These are phyloP conservation scores for Taxawa tesnikishii DNA, from an alignment of 2,329 filamentous ascomycete genomes.

Conservation along the genomic window DNA sequence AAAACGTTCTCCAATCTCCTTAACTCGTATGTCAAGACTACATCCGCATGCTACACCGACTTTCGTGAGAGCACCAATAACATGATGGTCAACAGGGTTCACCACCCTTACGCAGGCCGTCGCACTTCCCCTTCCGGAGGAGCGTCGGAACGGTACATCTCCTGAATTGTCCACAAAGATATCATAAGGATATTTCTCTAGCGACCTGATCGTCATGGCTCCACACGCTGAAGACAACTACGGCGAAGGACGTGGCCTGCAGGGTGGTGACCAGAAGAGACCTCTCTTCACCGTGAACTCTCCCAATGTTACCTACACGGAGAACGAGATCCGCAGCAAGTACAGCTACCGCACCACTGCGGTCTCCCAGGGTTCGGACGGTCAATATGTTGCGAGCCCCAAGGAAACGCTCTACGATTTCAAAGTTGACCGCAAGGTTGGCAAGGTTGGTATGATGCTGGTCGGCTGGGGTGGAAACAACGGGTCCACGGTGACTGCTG, in stretches of 20 bases:
- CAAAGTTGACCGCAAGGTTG: slow-evolving; percentile 88
- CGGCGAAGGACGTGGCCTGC: slow-evolving; percentile 41
- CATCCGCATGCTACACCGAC: neutral
- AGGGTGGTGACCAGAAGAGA: neutral
- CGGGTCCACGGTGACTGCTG: slow-evolving; percentile 90
- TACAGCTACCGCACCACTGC: slow-evolving; percentile 94
- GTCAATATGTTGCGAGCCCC: slow-evolving; percentile 72
- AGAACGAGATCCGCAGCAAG: slow-evolving; percentile 77
- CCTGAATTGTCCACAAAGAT: too few relatives aligned
- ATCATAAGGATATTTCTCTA: too few relatives aligned
- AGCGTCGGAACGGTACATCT: slow-evolving; percentile 52
- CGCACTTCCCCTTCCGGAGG: slow-evolving; percentile 80
- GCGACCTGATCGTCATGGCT: slow-evolving; percentile 84
- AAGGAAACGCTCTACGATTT: slow-evolving; percentile 91
- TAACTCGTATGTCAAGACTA: slow-evolving; percentile 62
- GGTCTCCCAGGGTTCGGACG: slow-evolving; percentile 57
- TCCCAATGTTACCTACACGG: slow-evolving; percentile 84
- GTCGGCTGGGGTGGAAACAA: slow-evolving; percentile 96
- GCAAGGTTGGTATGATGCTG: slow-evolving; percentile 92
- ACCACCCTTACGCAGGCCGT: slow-evolving; percentile 95
- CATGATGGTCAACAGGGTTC: slow-evolving; percentile 47
- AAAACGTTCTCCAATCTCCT: slow-evolving; percentile 98
- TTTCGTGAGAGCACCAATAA: too few relatives aligned
- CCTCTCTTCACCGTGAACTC: slow-evolving; percentile 73
- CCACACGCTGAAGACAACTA: slow-evolving; percentile 69